Base-by-base conservation (phyloP, 805 yeast genomes). In the Scheffersomyces coipomensis region DNA sequence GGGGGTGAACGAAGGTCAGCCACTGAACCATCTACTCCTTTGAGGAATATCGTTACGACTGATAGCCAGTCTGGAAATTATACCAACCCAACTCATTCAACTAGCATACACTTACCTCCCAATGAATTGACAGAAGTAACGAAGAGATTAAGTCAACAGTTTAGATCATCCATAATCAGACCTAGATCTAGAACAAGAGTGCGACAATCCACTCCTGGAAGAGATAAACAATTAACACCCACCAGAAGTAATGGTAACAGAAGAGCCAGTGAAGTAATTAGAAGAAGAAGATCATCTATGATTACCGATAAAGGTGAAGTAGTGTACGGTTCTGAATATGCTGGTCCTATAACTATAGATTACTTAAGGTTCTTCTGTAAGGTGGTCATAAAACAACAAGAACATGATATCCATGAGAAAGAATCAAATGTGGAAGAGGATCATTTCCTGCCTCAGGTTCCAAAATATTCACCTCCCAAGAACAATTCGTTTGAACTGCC, bases 271-370 rank as follows among this genome's bases (percentile, higher is more conserved):
- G 23, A 19, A 30, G n/a, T 32, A 5, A 40, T 29, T 17, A 40
- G 46, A 31, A 39, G 60, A 19, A 36, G 66, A 32, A 42, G 68
- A 12, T 56, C 66, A 1, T 63, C 67, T 0, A 51, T 59, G 2
- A 32, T 47, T 4, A 51, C 53, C 11, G 42, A 34, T 4, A 44
- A 47, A 11, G 68, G 66, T 1, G 48, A 53, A 36, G 29, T 47
- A 11, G 44, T 50, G 2, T 65, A 52, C 39, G 64, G 64, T 17
- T 49, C 62, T 0, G 54, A 51, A 6, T 66, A 66, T 42, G 48
- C 48, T 13, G 73, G 73, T 1, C 62, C 68, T 1, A 51, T 68
- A 16, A 66, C 72, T 2, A 54, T 59, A 10, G 71, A 65, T 37
- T 69, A 62, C 30, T 51, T 68, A 27, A 49, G 65, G 25, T 58